These are phyloP conservation scores for Akanthomyces muscarius DNA, from an alignment of 2,329 filamentous ascomycete species.

Conservation along the genomic window DNA sequence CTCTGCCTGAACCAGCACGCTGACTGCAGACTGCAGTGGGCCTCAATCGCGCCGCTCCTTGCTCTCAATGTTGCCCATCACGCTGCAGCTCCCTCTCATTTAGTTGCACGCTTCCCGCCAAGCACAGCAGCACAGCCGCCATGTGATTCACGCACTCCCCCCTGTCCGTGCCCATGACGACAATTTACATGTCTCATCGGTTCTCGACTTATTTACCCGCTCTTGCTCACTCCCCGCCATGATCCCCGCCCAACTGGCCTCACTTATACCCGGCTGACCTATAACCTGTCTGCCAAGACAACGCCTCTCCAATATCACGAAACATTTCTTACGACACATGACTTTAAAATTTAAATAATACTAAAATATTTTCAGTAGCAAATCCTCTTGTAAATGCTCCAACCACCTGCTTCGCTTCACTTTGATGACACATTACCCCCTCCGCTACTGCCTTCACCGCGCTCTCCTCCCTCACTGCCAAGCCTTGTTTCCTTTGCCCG, in stretches of 20 bases:
- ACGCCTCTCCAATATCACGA: constrained; percentile 9
- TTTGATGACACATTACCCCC: not conserved
- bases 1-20: too few species aligned
- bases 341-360: not conserved
- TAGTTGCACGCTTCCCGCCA: too few species aligned
- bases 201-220: not conserved
- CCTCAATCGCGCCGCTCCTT: too few species aligned
- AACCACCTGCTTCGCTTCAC: not conserved
- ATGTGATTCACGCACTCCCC: too few species aligned
- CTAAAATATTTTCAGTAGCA: not conserved
- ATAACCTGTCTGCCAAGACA: constrained; percentile 6
- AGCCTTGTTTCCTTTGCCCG: constrained; percentile 31
- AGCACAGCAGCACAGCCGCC: too few species aligned
- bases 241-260: not conserved
- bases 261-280: constrained; percentile 8
- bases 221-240: not conserved
- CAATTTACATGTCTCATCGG: too few species aligned
- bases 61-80: too few species aligned
- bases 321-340: not conserved
- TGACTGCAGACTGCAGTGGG: too few species aligned
- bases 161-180: too few species aligned
- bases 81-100: too few species aligned
- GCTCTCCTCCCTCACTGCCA: not conserved
- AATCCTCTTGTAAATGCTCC: not conserved
- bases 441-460: not conserved